Evolutionary conservation across 2,329 filamentous ascomycete species (phyloP).

Genomic region (Sporothrix pseudoabietina): DNA sequence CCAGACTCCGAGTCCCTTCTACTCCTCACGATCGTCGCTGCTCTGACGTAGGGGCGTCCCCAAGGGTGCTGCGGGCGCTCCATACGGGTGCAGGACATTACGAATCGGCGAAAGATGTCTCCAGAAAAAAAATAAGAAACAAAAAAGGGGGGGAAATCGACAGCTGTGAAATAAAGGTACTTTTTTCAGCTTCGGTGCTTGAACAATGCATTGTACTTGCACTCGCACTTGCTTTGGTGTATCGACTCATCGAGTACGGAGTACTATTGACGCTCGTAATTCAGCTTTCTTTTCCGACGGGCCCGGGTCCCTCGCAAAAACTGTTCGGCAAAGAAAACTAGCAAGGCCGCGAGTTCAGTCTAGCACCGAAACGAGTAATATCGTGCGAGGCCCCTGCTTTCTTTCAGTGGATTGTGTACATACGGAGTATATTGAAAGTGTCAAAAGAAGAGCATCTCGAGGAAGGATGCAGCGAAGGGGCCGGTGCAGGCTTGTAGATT

Average conservation of each 20-base stretch:
- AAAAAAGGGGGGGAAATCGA: no score
- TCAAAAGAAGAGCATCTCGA: not conserved
- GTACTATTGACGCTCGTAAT: not conserved
- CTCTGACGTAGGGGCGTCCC: constrained; percentile 4
- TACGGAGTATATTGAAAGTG: not conserved
- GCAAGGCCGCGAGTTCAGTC: not conserved
- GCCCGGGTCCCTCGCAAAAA: not conserved
- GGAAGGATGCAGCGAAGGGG: not conserved
- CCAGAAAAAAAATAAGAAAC: not conserved
- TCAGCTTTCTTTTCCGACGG: not conserved
- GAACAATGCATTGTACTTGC: constrained; percentile 13
- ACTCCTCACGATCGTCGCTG: constrained; percentile 3
- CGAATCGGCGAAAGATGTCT: not conserved
- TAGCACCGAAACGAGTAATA: constrained; percentile 7
- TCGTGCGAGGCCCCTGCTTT: not conserved
- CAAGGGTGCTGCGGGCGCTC: not conserved
- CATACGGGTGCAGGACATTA: not conserved
- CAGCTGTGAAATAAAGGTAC: not conserved
- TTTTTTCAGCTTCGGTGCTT: not conserved
- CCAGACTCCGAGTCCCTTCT: not conserved
- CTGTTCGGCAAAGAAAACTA: not conserved
- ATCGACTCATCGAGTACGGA: no score
- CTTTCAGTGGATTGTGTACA: not conserved
- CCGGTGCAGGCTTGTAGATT: not conserved
- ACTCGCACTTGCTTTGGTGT: no score